Conservation (phyloP, 2,329 filamentous ascomycete species). For the Penicillium sp. region DNA sequence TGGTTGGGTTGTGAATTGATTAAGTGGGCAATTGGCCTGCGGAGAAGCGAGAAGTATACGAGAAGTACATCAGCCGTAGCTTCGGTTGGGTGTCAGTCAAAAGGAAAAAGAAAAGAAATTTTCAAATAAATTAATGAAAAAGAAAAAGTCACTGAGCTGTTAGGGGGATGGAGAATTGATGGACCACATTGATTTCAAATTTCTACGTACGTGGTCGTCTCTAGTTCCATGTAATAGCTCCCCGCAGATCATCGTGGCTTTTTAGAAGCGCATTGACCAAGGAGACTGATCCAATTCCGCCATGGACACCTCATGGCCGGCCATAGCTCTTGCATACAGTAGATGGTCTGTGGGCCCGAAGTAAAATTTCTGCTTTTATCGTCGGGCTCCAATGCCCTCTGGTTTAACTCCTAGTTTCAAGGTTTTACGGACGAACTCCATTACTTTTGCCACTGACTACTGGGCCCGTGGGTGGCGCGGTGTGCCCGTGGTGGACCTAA, state of each 20-base stretch:
- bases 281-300: slow-evolving; percentile 17
- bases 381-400: background rate
- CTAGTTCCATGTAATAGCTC: slow-evolving; percentile 8
- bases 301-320: slow-evolving; percentile 5
- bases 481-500: background rate
- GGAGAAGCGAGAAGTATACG: background rate
- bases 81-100: background rate
- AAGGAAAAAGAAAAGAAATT: background rate
- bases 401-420: background rate
- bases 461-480: background rate
- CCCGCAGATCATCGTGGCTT: slow-evolving; percentile 14
- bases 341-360: background rate
- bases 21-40: background rate
- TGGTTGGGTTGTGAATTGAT: background rate
- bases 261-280: slow-evolving; percentile 9
- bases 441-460: background rate
- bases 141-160: background rate
- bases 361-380: background rate
- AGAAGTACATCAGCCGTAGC: background rate
- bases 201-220: background rate
- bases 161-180: background rate
- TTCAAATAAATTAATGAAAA: background rate
- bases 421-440: background rate
- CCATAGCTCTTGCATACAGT: background rate
- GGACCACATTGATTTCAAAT: background rate